Evolutionary conservation across 2,329 filamentous ascomycete genomes (phyloP).

Genomic region (Xylaria sp.): DNA sequence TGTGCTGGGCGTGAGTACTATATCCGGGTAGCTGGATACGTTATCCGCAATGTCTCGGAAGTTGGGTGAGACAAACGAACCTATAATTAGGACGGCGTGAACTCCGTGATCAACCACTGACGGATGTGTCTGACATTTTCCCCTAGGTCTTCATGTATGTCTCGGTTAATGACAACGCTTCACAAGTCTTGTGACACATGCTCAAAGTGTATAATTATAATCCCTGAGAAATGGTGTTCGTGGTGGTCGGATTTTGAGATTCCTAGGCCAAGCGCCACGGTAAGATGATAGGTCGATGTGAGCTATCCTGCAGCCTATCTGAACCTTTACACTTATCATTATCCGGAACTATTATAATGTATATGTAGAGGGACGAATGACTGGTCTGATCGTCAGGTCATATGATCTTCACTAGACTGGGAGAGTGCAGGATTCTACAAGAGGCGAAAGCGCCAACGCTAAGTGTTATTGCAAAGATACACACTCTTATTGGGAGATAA

Average conservation of each 20-base stretch:
- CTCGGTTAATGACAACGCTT: background rate
- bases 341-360: background rate
- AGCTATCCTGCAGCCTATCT: background rate
- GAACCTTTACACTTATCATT: background rate
- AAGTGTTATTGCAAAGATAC: constrained; percentile 35
- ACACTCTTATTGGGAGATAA: constrained; percentile 39
- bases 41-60: constrained; percentile 7
- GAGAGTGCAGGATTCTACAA: constrained; percentile 6
- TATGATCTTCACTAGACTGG: constrained; percentile 5
- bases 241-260: background rate
- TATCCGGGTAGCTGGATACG: background rate
- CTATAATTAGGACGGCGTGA: no score
- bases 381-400: constrained; percentile 9
- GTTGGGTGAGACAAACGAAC: background rate
- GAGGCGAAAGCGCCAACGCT: constrained; percentile 33
- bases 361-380: constrained; percentile 5
- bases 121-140: background rate
- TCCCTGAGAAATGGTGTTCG: background rate
- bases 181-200: background rate
- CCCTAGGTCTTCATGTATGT: background rate
- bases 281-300: background rate
- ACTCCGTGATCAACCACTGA: background rate
- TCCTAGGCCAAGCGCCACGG: background rate
- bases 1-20: background rate
- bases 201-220: background rate